These are phyloP conservation scores for Coix lacrymajobi DNA, from an alignment of 176 grass and related monocot genomes.

Conservation along the genomic window DNA sequence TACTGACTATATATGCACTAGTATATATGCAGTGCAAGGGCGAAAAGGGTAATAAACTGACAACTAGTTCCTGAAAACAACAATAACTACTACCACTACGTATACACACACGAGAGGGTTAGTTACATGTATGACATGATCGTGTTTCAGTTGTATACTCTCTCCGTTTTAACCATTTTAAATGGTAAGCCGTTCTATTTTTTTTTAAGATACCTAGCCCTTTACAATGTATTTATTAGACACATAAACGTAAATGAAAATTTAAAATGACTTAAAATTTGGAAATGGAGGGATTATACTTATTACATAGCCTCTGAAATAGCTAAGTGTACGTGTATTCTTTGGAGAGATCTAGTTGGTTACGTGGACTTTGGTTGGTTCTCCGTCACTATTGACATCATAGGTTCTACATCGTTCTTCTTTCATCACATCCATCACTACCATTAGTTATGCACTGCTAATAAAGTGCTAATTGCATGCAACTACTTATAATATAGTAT, in stretches of 20 bases:
- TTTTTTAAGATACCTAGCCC: too few relatives aligned
- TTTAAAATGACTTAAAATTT: too few relatives aligned
- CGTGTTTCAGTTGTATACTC: too few relatives aligned
- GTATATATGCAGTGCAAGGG: neutral
- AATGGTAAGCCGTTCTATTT: too few relatives aligned
- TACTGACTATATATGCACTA: neutral
- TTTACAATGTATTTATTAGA: too few relatives aligned
- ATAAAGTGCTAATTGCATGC: neutral
- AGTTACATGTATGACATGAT: too few relatives aligned
- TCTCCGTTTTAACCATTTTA: too few relatives aligned
- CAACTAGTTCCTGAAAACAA: neutral
- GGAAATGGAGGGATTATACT: too few relatives aligned
- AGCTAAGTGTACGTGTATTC: neutral
- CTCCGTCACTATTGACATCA: neutral
- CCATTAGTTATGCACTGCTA: neutral
- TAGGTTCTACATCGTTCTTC: neutral
- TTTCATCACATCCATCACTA: neutral
- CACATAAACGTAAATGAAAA: too few relatives aligned
- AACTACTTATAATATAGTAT: neutral
- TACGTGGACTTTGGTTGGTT: neutral
- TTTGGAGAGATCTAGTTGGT: neutral
- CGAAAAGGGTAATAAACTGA: neutral
- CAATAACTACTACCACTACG: neutral
- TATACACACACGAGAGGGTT: neutral
- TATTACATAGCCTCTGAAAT: too few relatives aligned